Evolutionary conservation across 108 stramenopile species (phyloP).

Genomic region (Pseudonitzschia delicatissima): DNA sequence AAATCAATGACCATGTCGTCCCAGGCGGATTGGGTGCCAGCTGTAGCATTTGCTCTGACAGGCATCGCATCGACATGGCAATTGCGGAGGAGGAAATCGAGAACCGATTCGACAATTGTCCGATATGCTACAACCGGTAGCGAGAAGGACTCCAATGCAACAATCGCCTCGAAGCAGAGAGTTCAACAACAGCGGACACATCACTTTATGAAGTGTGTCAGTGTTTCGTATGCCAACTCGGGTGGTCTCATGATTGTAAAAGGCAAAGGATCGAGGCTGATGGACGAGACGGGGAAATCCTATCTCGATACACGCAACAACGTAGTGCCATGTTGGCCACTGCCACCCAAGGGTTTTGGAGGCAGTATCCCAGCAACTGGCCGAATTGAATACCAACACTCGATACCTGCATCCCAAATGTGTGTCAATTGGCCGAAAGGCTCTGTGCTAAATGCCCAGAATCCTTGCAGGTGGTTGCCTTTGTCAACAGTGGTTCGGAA

Average conservation of each 20-base stretch:
- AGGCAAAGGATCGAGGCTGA: conserved; percentile 55
- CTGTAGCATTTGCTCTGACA: background rate
- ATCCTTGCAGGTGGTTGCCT: conserved; percentile 75
- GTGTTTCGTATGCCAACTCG: conserved; percentile 73
- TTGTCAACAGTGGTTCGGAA: conserved; percentile 93
- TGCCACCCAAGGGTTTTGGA: conserved; percentile 65
- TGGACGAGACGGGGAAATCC: conserved; percentile 54
- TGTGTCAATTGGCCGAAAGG: conserved; percentile 55
- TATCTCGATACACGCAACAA: conserved; percentile 93
- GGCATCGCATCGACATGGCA: background rate
- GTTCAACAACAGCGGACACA: conserved; percentile 47
- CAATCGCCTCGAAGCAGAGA: conserved; percentile 28
- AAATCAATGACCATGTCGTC: no score
- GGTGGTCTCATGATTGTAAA: conserved; percentile 62
- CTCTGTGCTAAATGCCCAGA: conserved; percentile 57
- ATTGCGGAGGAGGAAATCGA: background rate
- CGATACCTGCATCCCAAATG: conserved; percentile 90
- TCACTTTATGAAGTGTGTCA: conserved; percentile 59
- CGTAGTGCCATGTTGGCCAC: conserved; percentile 89
- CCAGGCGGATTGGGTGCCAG: background rate
- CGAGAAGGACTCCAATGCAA: background rate
- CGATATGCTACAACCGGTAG: background rate
- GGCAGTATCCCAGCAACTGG: conserved; percentile 68
- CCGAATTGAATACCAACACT: conserved; percentile 84
- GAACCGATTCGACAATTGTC: background rate